Conservation (phyloP, 2,329 filamentous ascomycete species). For the Cercospora nicotianae region DNA sequence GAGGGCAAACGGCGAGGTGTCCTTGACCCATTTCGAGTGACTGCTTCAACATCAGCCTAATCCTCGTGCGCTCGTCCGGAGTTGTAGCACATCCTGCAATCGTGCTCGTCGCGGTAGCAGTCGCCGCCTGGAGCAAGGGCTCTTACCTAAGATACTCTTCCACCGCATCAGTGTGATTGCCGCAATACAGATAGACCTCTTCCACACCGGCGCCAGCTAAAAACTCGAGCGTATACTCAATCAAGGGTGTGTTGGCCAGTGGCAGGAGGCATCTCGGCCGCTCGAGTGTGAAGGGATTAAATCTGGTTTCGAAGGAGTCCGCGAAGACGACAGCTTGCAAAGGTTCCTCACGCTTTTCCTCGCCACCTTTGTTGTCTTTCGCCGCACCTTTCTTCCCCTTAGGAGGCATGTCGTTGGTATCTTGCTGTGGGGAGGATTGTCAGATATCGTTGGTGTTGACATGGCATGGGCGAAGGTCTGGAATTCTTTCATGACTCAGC, state of each 20-base stretch:
- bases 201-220: slow-evolving; percentile 93
- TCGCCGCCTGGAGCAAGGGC: neutral
- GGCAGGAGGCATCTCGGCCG: slow-evolving; percentile 91
- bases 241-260: slow-evolving; percentile 87
- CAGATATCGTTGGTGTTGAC: neutral
- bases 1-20: slow-evolving; percentile 78
- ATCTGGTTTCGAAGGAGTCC: slow-evolving; percentile 92
- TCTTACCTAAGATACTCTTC: slow-evolving; percentile 75
- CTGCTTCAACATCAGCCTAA: slow-evolving; percentile 16
- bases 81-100: neutral
- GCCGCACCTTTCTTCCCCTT: slow-evolving; percentile 48
- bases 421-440: slow-evolving; percentile 5
- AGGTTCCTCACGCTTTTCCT: slow-evolving; percentile 62
- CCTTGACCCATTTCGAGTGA: slow-evolving; percentile 68
- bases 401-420: slow-evolving; percentile 45
- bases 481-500: slow-evolving; percentile 13
- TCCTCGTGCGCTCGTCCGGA: too few species aligned
- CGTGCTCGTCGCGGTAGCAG: neutral
- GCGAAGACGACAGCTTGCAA: slow-evolving; percentile 74
- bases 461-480: neutral
- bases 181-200: slow-evolving; percentile 89
- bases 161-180: slow-evolving; percentile 80
- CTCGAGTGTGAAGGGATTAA: slow-evolving; percentile 84
- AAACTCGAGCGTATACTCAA: slow-evolving; percentile 97
- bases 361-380: slow-evolving; percentile 45